Base-by-base conservation (phyloP, 805 yeast species). In the Kodamaea leandrae region DNA sequence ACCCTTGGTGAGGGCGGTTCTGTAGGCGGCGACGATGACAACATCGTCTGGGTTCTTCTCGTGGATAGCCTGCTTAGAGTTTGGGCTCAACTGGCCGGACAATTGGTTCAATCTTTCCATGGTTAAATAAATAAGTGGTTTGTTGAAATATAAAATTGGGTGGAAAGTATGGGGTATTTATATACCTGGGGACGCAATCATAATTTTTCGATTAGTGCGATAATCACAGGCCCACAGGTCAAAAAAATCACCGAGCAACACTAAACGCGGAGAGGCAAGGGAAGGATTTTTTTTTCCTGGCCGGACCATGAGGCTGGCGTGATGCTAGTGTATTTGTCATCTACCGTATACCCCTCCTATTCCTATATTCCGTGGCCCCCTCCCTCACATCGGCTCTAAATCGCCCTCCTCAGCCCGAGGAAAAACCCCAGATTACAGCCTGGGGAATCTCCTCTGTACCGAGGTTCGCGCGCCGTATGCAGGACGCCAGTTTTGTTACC, bases 1-100 rank as follows among this genome's bases (percentile, higher is more conserved):
- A 28, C 93, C 96, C 64, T 80, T 86, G 37, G 95, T 80, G 47
- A 87, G 72, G 21, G 98, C 91, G 3, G 97, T 86, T 68, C 98
- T 80, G 72, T 86, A 82, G 24, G 97, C 96, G 36, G 80, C 83
- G 26, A 88, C 89, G 43, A 91, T 80, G 32, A 91, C 97, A 28
- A 91, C 95, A 62, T 91, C 98, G 51, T 86, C 87, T 3, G 91
- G 82, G 63, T 77, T 74, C 65, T 85, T 82, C 47, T 75, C 71
- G 42, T 63, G 54, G 40, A 77, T 50, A 43, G 70, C 52, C 53
- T 68, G 70, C 48, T 66, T 68, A 32, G 72, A 52, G 32, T 64
- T 62, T 32, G 71, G 71, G 42, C 51, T 59, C 51, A 69, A 60
- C 55, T 69, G 74, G 40, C 73, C 72, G 36, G 66, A 57, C 59